Conservation (phyloP, 306 rosid species). For the Dryas octopetala region DNA sequence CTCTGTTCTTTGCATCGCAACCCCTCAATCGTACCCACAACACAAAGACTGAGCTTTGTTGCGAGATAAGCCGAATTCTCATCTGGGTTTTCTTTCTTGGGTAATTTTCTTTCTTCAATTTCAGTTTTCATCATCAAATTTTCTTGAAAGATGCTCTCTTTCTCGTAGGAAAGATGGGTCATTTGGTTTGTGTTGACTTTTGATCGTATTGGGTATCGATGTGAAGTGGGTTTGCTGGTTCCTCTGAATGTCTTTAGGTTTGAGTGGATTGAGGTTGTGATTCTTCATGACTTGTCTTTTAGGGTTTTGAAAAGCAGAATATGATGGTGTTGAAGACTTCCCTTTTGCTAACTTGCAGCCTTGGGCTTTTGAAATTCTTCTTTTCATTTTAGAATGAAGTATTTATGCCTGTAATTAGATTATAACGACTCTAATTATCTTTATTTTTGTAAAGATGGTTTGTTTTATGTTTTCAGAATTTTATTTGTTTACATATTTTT, state of each 20-base stretch:
- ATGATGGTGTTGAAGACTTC: neutral
- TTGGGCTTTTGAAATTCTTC: neutral
- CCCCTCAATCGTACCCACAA: neutral
- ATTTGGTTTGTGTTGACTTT: slow-evolving; percentile 12
- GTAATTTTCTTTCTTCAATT: slow-evolving; percentile 7
- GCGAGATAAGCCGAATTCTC: slow-evolving; percentile 40
- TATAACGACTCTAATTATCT: neutral
- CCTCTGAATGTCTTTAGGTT: slow-evolving; percentile 7
- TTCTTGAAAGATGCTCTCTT: neutral
- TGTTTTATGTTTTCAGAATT: neutral
- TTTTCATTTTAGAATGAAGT: neutral
- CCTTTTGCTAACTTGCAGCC: neutral
- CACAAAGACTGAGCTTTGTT: slow-evolving; percentile 15
- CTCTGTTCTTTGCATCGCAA: slow-evolving; percentile 29
- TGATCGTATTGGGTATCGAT: neutral
- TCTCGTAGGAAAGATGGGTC: neutral
- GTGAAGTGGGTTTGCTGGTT: slow-evolving; percentile 27
- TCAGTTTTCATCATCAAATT: slow-evolving; percentile 10
- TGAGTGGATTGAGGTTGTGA: neutral
- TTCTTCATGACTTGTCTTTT: neutral
- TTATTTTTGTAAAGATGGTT: neutral
- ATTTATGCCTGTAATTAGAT: neutral
- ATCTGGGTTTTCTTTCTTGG: slow-evolving; percentile 22
- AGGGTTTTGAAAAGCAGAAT: slow-evolving; percentile 1
- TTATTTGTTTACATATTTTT: neutral